Evolutionary conservation across 345 rosid species (phyloP), one percentile per base, ranked within the genome.

Genomic region (Noccaea caerulescens): DNA sequence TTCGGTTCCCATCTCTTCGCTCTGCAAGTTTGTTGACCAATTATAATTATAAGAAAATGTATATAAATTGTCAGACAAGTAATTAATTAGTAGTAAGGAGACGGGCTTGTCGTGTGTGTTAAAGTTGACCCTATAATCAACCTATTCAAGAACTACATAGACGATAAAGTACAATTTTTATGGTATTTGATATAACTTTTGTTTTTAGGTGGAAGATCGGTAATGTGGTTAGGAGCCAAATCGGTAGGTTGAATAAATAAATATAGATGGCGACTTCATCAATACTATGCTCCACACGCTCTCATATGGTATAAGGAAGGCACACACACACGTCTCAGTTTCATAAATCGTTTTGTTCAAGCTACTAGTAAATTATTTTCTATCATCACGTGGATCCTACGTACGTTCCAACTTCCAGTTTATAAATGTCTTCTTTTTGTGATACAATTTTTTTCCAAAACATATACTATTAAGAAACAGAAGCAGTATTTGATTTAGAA

Each of bases 1-100:
- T 64, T 90, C 82, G 25, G 63, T 80, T 39, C 84, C 93, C 98
- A 93, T 93, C 41, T 85, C 88, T 81, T 87, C 84, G 66, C 83
- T 84, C 98, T 92, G 84, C 64, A 47, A 47, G 53, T 69, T 68
- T 69, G 18, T 61, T 62, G 58, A 53, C 38, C 64, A 55, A 45
- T 46, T 44, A 53, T 45, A 34, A 13, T 51, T 42, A 36, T 60
- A 43, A 55, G 10, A 53, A 66, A 47, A 4, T 30, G 46, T 30
- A 16, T 33, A 50, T 32, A 32, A 49, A 18, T 9, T 18, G 37
- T 47, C 52, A 44, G 30, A 23, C 34, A 23, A 66, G 18, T 14
- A 47, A 54, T 56, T 38, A 66, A 50, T 12, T 20, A 66, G 52
- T 39, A 66, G 51, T 39, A 66, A 12, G 39, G 60, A 12, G 54